Conservation (phyloP, 2,329 filamentous ascomycete genomes). For the Beauveria pseudobassiana region DNA sequence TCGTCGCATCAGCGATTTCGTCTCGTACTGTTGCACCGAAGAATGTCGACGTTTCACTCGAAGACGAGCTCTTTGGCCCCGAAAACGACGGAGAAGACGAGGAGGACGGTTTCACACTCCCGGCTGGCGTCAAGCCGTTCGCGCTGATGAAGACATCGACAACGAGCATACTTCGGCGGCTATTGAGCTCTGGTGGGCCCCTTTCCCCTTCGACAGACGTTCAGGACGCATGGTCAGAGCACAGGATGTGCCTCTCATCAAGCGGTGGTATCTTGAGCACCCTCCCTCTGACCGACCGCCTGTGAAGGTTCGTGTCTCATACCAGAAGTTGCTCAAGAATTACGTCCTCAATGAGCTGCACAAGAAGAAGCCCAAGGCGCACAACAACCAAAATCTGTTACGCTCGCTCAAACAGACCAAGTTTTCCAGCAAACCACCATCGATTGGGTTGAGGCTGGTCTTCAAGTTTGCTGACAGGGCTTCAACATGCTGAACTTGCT, state of each 20-base stretch:
- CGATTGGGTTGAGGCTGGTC: conserved; percentile 97
- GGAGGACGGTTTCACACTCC: conserved; percentile 79
- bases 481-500: conserved; percentile 99
- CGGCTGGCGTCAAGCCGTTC: conserved; percentile 76
- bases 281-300: conserved; percentile 78
- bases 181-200: conserved; percentile 96
- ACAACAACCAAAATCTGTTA: conserved; percentile 89
- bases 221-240: conserved; percentile 95
- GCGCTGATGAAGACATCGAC: conserved; percentile 79
- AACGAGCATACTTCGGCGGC: conserved; percentile 85
- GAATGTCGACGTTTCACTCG: conserved; percentile 85
- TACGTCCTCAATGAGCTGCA: conserved; percentile 95
- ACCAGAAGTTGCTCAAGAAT: conserved; percentile 94
- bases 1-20: conserved; percentile 94
- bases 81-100: conserved; percentile 67
- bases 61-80: conserved; percentile 84
- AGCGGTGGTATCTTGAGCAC: conserved; percentile 98
- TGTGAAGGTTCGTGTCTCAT: conserved; percentile 95
- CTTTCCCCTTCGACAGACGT: conserved; percentile 87
- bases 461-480: conserved; percentile 95
- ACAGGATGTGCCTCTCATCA: conserved; percentile 92
- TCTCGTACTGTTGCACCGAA: conserved; percentile 89
- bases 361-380: conserved; percentile 89
- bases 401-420: conserved; percentile 90
- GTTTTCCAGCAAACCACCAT: conserved; percentile 99